Evolutionary conservation across 352 stramenopile genomes (phyloP).

Genomic region (Phytophthora boehmeriae): DNA sequence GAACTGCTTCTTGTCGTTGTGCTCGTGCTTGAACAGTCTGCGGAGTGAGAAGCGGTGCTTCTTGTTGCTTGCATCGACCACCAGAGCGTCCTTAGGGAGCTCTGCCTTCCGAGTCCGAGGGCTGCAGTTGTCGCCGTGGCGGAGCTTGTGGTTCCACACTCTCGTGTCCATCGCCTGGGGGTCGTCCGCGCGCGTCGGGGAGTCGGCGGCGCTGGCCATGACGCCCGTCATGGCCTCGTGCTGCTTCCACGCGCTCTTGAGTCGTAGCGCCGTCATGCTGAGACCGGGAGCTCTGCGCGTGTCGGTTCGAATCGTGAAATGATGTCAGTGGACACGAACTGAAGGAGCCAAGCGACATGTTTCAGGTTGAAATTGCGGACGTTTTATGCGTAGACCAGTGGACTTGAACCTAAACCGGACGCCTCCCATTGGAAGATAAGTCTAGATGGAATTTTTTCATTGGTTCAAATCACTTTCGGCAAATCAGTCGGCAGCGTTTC

Average conservation of each 20-base stretch:
- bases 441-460: neutral
- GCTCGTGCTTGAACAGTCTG: slow-evolving; percentile 36
- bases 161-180: slow-evolving; percentile 18
- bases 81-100: slow-evolving; percentile 7
- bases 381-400: slow-evolving; percentile 3
- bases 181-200: slow-evolving; percentile 8
- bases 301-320: slow-evolving; percentile 27
- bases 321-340: slow-evolving; percentile 6
- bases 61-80: slow-evolving; percentile 30
- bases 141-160: slow-evolving; percentile 33
- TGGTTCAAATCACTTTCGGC: neutral
- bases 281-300: neutral
- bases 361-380: slow-evolving; percentile 6
- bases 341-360: slow-evolving; percentile 22
- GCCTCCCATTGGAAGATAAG: neutral
- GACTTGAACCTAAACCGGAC: neutral
- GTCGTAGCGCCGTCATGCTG: slow-evolving; percentile 21
- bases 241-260: slow-evolving; percentile 28
- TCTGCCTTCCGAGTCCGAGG: slow-evolving; percentile 1
- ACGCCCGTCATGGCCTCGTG: slow-evolving; percentile 5
- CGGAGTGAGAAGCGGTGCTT: slow-evolving; percentile 41
- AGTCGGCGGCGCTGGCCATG: neutral
- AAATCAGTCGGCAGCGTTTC: too few relatives aligned
- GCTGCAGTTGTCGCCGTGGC: slow-evolving; percentile 15
- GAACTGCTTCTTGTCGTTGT: slow-evolving; percentile 20